Conservation (phyloP, 768 basidiomycete genomes). For the Coprinopsis cinerea region DNA sequence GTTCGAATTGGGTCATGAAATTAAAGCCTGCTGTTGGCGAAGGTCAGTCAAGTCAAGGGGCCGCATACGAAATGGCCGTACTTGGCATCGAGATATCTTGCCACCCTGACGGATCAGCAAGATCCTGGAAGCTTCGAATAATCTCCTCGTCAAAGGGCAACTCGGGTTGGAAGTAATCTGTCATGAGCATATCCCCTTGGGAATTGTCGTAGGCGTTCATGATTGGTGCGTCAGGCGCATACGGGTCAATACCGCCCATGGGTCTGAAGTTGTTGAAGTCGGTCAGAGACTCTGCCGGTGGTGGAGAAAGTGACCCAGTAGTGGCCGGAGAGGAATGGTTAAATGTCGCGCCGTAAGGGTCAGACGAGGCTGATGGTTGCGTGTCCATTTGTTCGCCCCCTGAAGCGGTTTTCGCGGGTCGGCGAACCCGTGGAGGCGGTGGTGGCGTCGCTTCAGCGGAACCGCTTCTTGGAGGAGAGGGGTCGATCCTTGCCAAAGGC, state of each 20-base stretch:
- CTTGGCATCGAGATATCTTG: constrained; percentile 50
- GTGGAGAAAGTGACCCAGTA: constrained; percentile 38
- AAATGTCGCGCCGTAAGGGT: constrained; percentile 14
- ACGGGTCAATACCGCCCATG: constrained; percentile 16
- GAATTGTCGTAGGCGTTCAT: constrained; percentile 11
- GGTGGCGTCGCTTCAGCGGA: constrained; percentile 11
- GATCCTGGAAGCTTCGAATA: constrained; percentile 54
- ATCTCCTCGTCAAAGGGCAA: constrained; percentile 56
- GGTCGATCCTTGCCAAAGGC: constrained; percentile 39
- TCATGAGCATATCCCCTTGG: constrained; percentile 12
- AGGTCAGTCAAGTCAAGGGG: not conserved
- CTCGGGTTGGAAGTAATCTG: constrained; percentile 45
- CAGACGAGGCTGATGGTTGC: constrained; percentile 8
- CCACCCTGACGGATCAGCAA: constrained; percentile 50
- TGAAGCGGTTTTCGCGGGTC: constrained; percentile 9
- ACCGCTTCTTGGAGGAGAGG: not conserved
- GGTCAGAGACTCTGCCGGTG: constrained; percentile 36
- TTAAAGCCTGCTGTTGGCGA: constrained; percentile 26
- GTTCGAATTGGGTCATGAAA: constrained; percentile 37
- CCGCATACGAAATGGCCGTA: constrained; percentile 26
- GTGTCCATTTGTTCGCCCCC: constrained; percentile 5
- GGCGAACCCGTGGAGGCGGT: constrained; percentile 9
- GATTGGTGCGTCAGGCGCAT: constrained; percentile 19
- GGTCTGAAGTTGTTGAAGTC: constrained; percentile 41
- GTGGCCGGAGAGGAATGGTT: constrained; percentile 33